Conservation (phyloP, 2,329 filamentous ascomycete species). For the Fusarium sp. region DNA sequence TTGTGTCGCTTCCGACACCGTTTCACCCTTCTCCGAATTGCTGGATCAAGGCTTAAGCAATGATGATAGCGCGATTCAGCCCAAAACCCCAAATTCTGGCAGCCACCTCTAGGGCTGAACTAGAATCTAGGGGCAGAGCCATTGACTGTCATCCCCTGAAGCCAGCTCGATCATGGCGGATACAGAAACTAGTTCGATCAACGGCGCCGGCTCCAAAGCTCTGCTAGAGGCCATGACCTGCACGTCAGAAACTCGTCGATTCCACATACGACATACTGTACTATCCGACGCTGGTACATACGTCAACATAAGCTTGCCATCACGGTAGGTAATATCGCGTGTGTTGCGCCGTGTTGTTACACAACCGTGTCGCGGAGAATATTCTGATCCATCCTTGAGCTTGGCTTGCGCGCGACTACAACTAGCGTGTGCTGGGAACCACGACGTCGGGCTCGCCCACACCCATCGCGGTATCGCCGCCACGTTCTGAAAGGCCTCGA, state of each 20-base stretch:
- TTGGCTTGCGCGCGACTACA: constrained; percentile 49
- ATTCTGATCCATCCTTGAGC: constrained; percentile 48
- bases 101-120: constrained; percentile 48
- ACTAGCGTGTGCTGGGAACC: constrained; percentile 51
- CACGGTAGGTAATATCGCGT: constrained; percentile 33
- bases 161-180: constrained; percentile 36
- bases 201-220: constrained; percentile 41
- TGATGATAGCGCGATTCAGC: constrained; percentile 40
- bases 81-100: constrained; percentile 27
- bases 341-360: constrained; percentile 48
- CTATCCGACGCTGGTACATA: constrained; percentile 37
- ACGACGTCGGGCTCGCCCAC: constrained; percentile 49
- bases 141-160: constrained; percentile 37
- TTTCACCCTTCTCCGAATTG: constrained; percentile 38
- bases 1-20: constrained; percentile 28
- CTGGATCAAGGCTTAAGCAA: constrained; percentile 32
- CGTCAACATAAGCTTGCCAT: constrained; percentile 40
- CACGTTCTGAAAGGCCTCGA: constrained; percentile 45
- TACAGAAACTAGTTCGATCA: constrained; percentile 35
- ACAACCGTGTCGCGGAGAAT: constrained; percentile 50
- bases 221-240: constrained; percentile 36
- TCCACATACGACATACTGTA: constrained; percentile 33
- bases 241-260: constrained; percentile 46
- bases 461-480: constrained; percentile 48
- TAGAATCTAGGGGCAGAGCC: constrained; percentile 20